Evolutionary conservation across 2,329 filamentous ascomycete species (phyloP), one percentile per base, ranked within the genome.

Genomic region (Ascochyta fabae): DNA sequence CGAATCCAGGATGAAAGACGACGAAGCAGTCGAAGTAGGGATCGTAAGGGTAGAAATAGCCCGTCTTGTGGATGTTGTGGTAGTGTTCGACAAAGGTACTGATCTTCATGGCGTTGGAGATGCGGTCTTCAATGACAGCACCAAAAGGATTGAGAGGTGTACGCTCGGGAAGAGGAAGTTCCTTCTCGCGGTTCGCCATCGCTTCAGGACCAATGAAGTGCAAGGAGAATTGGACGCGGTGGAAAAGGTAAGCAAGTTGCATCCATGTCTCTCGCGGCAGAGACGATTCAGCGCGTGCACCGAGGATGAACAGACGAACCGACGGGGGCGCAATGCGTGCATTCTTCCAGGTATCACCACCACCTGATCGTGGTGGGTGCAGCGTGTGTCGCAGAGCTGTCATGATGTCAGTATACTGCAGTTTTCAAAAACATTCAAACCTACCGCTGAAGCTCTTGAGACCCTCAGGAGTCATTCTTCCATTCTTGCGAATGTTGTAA

Each of bases 21-120:
- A 99, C 88, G 72, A 99, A 96, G 76, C 91, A 95, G 80, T 99
- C 95, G 75, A 99, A 96, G 79, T 99, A 99, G 0, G 95, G 95
- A 73, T 99, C 95, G 73, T 96, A 97, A 0, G 96, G 95, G 54
- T 90, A 87, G 79, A 98, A 99, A 72, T 93, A 85, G 43, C 92
- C 89, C 0, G 94, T 90, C 73, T 92, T 87, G 79, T 99, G 94
- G 66, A 99, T 86, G 2, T 91, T 98, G 77, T 99, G 94, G 80
- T 96, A 99, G 79, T 99, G 97, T 67, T 99, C 95, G 47, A 98
- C 94, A 70, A 93, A 96, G 0, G 96, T 99, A 75, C 89, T 95
- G 70, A 99, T 96, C 81, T 99, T 99, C 86, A 98, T 87, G 64
- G 89, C 88, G 51, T 89, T 87, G 72, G 89, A 91, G 8, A 99